Evolutionary conservation across 2,329 filamentous ascomycete genomes (phyloP), one percentile per base, ranked within the genome.

Genomic region (Phialemoniopsis sp.): DNA sequence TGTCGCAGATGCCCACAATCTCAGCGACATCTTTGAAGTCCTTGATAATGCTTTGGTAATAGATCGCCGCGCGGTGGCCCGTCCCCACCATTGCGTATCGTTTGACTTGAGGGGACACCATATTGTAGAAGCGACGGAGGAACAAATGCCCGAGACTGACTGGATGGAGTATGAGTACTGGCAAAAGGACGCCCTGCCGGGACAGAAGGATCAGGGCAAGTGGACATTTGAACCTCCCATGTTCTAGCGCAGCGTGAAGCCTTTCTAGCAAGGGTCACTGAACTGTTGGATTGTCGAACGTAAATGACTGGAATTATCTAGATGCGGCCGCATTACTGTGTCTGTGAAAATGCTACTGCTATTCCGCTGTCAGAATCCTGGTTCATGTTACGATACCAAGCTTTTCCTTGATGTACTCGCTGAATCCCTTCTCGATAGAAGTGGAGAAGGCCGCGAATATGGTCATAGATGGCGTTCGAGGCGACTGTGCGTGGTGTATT

Each of bases 381-480:
- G 10, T 8, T 34, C 13, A 34, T 14, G 8, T 10, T 13, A 10
- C 17, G 9, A 12, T 33, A 1, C 21, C 32, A 32, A 47, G 38
- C 29, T 45, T 30, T 15, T 33, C 30, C 16, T 32, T 35, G 2
- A 47, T 21, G 13, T 41, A 45, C 6, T 38, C 31, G 4, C 33
- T 31, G 13, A 47, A 16, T 12, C 42, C 45, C 7, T 36, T 68
- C 45, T 80, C 73, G 14, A 83, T 72, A 39, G 77, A 81, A 28
- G 68, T 69, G 21, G 77, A 81, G 46, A 83, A 77, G 17, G 76
- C 70, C 3, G 78, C 72, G 52, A 75, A 80, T 44, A 78, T 68
- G 4, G 73, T 66, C 69, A 79, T 74, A 33, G 67, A 68, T 41
- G 70, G 68, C 14, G 70, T 76, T 39, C 67, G 66, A 2, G 74